Evolutionary conservation across 1,284 basidiomycete genomes (phyloP).

Genomic region (Cutaneotrichosporon cutaneum): DNA sequence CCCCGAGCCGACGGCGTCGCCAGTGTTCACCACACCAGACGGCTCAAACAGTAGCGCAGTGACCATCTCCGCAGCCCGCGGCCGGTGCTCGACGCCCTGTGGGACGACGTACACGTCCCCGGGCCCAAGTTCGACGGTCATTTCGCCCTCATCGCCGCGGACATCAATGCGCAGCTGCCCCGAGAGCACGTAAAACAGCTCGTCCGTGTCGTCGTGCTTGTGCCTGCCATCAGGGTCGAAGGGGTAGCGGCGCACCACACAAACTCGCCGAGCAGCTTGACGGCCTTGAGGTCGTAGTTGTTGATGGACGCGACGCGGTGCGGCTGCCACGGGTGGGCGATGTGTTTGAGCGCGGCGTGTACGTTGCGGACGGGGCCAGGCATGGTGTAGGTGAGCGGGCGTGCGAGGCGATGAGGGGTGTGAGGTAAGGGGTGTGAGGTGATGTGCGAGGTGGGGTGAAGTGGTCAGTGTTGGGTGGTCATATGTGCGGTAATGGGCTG

Average conservation of each 20-base stretch:
- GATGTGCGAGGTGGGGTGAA: not conserved
- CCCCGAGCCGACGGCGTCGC: not conserved
- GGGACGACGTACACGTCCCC: slow-evolving; percentile 17
- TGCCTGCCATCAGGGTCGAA: slow-evolving; percentile 2
- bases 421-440: too few relatives aligned
- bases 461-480: not conserved
- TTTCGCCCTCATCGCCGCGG: not conserved
- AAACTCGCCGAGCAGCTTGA: slow-evolving; percentile 15
- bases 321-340: slow-evolving; percentile 14
- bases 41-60: slow-evolving; percentile 13
- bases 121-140: not conserved
- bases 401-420: too few relatives aligned
- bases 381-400: not conserved
- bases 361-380: slow-evolving; percentile 8
- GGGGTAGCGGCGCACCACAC: slow-evolving; percentile 9
- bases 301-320: slow-evolving; percentile 15
- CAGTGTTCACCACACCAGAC: slow-evolving; percentile 10
- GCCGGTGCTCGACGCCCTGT: slow-evolving; percentile 6
- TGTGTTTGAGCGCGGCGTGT: not conserved
- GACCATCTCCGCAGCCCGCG: not conserved
- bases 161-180: slow-evolving; percentile 11
- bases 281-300: slow-evolving; percentile 17
- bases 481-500: not conserved
- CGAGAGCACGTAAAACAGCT: slow-evolving; percentile 16
- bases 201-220: slow-evolving; percentile 17